These are phyloP conservation scores for Ogataea zsoltii DNA, from an alignment of 805 yeast species.

Conservation along the genomic window DNA sequence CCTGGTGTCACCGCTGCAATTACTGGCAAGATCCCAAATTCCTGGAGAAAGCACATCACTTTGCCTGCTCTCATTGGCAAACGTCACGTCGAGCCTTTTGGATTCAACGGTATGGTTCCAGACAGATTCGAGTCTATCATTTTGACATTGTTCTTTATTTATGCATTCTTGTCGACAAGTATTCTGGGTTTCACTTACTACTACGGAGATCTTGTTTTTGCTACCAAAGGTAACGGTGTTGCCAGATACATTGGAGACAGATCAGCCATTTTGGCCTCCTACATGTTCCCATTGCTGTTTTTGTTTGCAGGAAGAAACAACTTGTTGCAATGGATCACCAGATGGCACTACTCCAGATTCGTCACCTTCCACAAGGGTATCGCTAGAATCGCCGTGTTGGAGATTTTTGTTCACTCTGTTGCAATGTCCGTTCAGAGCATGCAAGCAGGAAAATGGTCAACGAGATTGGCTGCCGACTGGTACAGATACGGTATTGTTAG, in stretches of 20 bases:
- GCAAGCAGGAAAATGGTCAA: constrained; percentile 19
- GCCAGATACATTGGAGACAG: constrained; percentile 48
- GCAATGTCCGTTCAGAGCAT: constrained; percentile 31
- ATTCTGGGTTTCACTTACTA: constrained; percentile 26
- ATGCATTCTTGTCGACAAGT: constrained; percentile 18
- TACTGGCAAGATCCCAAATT: constrained; percentile 31
- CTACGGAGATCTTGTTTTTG: constrained; percentile 26
- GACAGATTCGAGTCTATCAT: constrained; percentile 52
- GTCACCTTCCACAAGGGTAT: constrained; percentile 60
- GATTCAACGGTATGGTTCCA: constrained; percentile 42
- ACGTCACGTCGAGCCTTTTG: constrained; percentile 23
- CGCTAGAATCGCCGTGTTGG: constrained; percentile 43
- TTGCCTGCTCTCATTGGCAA: constrained; percentile 26
- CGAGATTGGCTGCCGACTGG: constrained; percentile 33
- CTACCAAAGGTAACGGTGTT: constrained; percentile 20
- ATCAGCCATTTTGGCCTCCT: constrained; percentile 50
- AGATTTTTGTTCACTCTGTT: constrained; percentile 46
- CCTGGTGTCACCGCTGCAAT: constrained; percentile 37
- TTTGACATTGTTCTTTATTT: constrained; percentile 40
- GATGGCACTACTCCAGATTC: constrained; percentile 58
- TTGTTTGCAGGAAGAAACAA: constrained; percentile 67
- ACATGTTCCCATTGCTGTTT: constrained; percentile 51
- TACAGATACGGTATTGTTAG: constrained; percentile 37
- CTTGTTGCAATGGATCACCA: constrained; percentile 56
- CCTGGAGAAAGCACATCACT: constrained; percentile 28